Evolutionary conservation across 352 stramenopile genomes (phyloP), one percentile per base, ranked within the genome.

Genomic region (Phytopythium vexans): DNA sequence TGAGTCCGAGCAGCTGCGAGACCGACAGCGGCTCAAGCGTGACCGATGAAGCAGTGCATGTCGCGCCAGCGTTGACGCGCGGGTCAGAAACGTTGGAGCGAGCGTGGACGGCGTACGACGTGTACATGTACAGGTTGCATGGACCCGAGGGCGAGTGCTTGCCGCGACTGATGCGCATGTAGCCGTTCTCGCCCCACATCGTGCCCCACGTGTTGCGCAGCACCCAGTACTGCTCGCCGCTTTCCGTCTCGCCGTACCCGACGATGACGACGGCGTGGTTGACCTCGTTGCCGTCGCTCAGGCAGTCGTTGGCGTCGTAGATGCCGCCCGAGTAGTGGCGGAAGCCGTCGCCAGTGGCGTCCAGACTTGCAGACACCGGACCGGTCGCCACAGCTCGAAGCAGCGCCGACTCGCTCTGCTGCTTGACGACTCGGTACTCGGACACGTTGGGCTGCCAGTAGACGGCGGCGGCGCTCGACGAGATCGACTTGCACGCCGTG

Each of bases 201-300:
- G 81, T 84, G 0, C 88, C 87, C 88, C 88, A 97, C 9, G 81
- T 94, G 63, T 97, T 97, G 16, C 89, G 89, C 21, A 97, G 69
- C 49, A 94, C 74, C 88, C 88, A 97, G 67, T 92, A 97, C 56
- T 90, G 70, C 1, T 90, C 67, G 1, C 82, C 86, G 9, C 62
- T 55, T 2, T 71, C 66, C 1, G 77, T 93, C 52, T 92, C 70
- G 41, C 83, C 88, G 54, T 89, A 97, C 6, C 88, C 88, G 6
- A 94, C 82, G 31, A 93, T 38, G 41, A 96, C 84, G 14, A 97
- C 86, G 4, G 88, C 88, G 55, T 97, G 84, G 57, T 94, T 90
- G n/a, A 94, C 77, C 52, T 84, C 74, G 6, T 90, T 70, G 14
- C 83, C 85, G 36, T 90, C 74, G 38, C 69, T 87, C 9, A 64